Evolutionary conservation across 1,284 basidiomycete genomes (phyloP).

Genomic region (Leccinum pachyderme): DNA sequence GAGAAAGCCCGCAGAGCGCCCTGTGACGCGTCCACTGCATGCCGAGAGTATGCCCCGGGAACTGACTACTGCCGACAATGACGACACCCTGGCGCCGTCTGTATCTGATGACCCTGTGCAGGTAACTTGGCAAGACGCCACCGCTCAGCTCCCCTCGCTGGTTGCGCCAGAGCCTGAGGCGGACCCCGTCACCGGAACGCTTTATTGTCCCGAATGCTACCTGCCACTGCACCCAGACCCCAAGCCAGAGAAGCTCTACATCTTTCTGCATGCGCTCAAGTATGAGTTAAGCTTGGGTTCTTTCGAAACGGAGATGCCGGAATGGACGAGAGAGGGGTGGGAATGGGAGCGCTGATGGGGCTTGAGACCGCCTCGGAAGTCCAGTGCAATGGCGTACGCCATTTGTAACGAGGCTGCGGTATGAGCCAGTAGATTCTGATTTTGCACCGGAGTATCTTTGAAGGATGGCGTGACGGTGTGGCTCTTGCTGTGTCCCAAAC

Average conservation of each 20-base stretch:
- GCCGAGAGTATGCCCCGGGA: neutral
- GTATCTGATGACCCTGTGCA: constrained; percentile 5
- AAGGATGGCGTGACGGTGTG: neutral
- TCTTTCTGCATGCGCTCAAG: constrained; percentile 87
- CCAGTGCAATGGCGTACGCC: constrained; percentile 3
- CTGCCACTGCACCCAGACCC: constrained; percentile 90
- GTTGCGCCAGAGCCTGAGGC: constrained; percentile 26
- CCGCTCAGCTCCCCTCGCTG: constrained; percentile 20
- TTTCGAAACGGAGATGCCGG: constrained; percentile 76
- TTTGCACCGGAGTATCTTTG: neutral
- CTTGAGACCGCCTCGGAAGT: neutral
- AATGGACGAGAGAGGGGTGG: constrained; percentile 68
- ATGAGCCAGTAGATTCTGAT: neutral
- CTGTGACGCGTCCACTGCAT: neutral
- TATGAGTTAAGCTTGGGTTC: constrained; percentile 76
- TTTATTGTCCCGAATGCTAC: constrained; percentile 85
- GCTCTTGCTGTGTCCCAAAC: neutral
- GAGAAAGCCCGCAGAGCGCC: neutral
- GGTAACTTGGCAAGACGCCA: constrained; percentile 24
- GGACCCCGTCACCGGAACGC: constrained; percentile 31
- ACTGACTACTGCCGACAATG: neutral
- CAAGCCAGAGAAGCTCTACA: constrained; percentile 85
- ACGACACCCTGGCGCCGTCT: neutral
- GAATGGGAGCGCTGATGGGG: constrained; percentile 48
- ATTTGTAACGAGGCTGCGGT: neutral